Evolutionary conservation across 495 filamentous ascomycete species (phyloP), one percentile per base, ranked within the genome.

Genomic region (Staphylotrichum longicolle): DNA sequence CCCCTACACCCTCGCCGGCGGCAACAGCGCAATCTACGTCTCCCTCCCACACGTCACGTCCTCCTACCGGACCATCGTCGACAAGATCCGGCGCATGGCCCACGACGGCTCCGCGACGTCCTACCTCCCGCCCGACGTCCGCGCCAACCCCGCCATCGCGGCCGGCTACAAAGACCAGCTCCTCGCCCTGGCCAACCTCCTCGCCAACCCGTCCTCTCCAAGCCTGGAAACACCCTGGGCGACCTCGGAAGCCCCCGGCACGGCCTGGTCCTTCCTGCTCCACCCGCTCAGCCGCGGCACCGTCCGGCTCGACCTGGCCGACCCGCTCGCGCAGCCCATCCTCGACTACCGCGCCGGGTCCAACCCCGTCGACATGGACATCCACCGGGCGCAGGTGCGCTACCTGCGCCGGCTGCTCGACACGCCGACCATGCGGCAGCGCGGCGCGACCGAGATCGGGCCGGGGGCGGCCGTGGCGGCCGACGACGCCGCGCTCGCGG

Each of bases 221-320:
- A 64, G 49, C 46, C 44, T 68, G 20, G 70, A 72, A 35, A 61
- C 69, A 12, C 72, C 75, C 6, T 71, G 74, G 42, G 61, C 62
- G 0, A 57, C 59, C 0, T 60, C 60, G 1, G 5, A 57, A 4
- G 50, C 67, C 4, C 51, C 67, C 27, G 50, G 32, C 41, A 54
- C 65, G 5, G 61, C 44, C 14, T 40, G 20, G 33, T 58, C 44
- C 8, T 58, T 71, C 49, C 63, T 72, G 3, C 62, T 72, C 14
- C 73, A 75, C 54, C 73, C 74, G 8, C 63, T 72, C 32, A 73
- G 73, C 63, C 57, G 68, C 9, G 67, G 66, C 39, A 64, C 66
- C n/a, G 68, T 75, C 7, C 62, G 67, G 11, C 72, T 80, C 10
- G 66, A 72, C 54, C 59, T 60, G 7, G 62, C 69, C 8, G 49